These are phyloP conservation scores for Castanopsis chinensis DNA, from an alignment of 306 rosid species.

Conservation along the genomic window DNA sequence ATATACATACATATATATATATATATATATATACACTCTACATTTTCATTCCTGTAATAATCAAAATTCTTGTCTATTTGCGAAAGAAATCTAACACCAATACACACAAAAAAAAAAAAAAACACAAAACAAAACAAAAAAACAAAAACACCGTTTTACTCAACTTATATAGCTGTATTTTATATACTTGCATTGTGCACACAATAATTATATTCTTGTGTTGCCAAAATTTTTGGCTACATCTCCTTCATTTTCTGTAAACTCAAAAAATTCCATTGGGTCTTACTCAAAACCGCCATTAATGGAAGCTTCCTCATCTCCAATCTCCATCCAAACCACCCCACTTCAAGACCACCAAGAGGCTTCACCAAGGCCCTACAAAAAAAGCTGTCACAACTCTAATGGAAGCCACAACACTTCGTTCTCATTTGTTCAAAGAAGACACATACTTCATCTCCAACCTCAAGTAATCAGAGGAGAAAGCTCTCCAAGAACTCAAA, in stretches of 20 bases:
- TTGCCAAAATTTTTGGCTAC: background rate
- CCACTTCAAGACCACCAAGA: slow-evolving; percentile 43
- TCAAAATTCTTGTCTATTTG: too few relatives aligned
- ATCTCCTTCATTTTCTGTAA: background rate
- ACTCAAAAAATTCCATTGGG: slow-evolving; percentile 41
- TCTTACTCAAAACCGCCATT: slow-evolving; percentile 30
- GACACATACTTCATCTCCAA: slow-evolving; percentile 63
- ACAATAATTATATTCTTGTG: too few relatives aligned
- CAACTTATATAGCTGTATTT: background rate
- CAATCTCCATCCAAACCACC: slow-evolving; percentile 27
- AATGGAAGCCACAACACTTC: slow-evolving; percentile 56
- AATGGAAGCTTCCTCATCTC: slow-evolving; percentile 53
- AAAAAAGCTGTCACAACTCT: slow-evolving; percentile 64
- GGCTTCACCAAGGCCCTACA: slow-evolving; percentile 63
- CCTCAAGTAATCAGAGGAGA: slow-evolving; percentile 68
- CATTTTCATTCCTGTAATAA: too few relatives aligned
- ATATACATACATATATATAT: too few relatives aligned
- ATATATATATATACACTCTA: too few relatives aligned
- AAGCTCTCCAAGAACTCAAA: slow-evolving; percentile 75
- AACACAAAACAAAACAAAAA: background rate
- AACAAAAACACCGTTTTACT: slow-evolving; percentile 15
- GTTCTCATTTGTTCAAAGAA: slow-evolving; percentile 67
- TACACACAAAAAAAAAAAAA: too few relatives aligned
- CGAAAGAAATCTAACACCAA: too few relatives aligned
- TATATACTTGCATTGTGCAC: too few relatives aligned